Base-by-base conservation (phyloP, 805 yeast genomes). In the Zygoascus bituminiphila region DNA sequence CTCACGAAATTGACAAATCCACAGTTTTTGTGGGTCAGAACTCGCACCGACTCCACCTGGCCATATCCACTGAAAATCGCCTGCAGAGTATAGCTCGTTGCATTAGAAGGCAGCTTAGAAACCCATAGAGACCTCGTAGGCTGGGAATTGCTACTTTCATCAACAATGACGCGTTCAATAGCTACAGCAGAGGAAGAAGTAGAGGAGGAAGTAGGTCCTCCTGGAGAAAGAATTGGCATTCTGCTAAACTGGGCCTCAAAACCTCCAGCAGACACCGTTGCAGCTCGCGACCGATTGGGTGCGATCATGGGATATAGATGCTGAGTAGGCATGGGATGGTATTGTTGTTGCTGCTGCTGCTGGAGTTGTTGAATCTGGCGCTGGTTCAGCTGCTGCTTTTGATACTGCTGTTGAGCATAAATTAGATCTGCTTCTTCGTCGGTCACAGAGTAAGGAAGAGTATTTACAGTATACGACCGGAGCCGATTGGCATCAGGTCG, bases 1-100 rank as follows among this genome's bases (percentile, higher is more conserved):
- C 76, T 69, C 2, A 76, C 74, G 63, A 86, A 89, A 63, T 85
- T 93, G 20, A 86, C 82, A 49, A 88, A 71, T 1, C 82, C 86
- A 25, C 69, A 61, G 37, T 61, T 57, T 47, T 62, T 61, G 50
- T 61, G 60, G 5, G 72, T 68, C 41, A 88, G 70, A 17, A 86
- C 73, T 45, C 85, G 71, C 4, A 84, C 80, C 2, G 83, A 75
- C 44, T 73, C 64, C 22, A 83, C 72, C 4, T 70, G 67, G 14
- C 94, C 93, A 62, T 78, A 84, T 49, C 74, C 75, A 19, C 76
- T 64, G 54, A 84, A 73, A 43, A 86, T 66, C 46, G 83, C 81
- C 4, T 74, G 73, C 51, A 85, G 65, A 3, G 88, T 74, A 39
- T 79, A 73, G 1, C 77, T 63, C 8, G 79, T 72, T 14, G 73